Base-by-base conservation (phyloP, 2,329 filamentous ascomycete species). In the Coniochaeta pulveracea region DNA sequence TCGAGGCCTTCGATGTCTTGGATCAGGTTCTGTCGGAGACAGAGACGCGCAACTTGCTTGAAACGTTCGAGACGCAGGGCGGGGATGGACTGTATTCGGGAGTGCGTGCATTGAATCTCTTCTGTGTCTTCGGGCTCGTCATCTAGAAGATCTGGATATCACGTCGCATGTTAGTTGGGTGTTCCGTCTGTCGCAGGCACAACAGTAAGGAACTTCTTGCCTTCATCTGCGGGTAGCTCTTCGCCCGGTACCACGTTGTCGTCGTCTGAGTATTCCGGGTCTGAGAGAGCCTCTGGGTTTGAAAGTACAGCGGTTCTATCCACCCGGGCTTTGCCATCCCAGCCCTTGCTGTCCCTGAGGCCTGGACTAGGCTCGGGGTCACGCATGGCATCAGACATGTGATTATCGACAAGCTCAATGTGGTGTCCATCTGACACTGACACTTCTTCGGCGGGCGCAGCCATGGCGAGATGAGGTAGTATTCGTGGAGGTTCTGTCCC, bases 11-110 rank as follows among this genome's bases (percentile, higher is more conserved):
- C 76, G 54, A 96, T 83, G 31, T 76, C 64, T 42, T 82, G 69
- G 52, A 98, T 91, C 44, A 75, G 72, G 55, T 98, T 98, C 55
- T 98, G 89, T 31, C 91, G 85, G 14, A 98, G 77, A 52, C 89
- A 95, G 45, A 98, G 63, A 48, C 82, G 78, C 49, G 69, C 65
- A 17, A 86, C 69, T 35, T 83, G 73, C 38, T 66, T 70, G 61
- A 98, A 96, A 39, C 91, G 77, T 40, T 88, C 82, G 30, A 98
- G 71, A n/a, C 64, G 73, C 15, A 98, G 71, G 11, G 78, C 76
- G 6, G 78, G 61, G 44, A 96, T 81, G 19, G 84, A 88, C 15
- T 70, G 61, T 49, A 98, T 72, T 43, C 88, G 83, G 35, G 81
- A 81, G 55, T 96, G 89, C n/a, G 86, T 79, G 39, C 88, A 77